These are phyloP conservation scores for Capsicum rhomboideum DNA, from an alignment of 257 asterid genomes.

Conservation along the genomic window DNA sequence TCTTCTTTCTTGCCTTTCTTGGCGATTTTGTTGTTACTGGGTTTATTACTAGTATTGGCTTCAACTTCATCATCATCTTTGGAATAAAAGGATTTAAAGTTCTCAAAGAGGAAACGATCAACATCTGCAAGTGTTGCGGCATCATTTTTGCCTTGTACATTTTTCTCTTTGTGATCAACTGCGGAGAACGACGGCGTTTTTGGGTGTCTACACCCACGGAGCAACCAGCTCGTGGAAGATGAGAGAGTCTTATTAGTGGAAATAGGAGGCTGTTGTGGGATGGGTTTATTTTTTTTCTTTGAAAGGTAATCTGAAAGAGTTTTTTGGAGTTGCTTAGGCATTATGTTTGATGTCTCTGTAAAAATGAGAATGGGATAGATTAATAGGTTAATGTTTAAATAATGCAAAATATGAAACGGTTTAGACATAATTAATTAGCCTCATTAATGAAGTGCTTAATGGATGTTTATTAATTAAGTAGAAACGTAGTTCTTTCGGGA, in stretches of 20 bases:
- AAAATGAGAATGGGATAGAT: not conserved
- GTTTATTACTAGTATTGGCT: not conserved
- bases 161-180: not conserved
- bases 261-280: conserved; percentile 12
- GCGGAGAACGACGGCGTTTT: conserved; percentile 42
- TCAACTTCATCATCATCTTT: conserved; percentile 5
- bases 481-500: not conserved
- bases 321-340: conserved; percentile 54
- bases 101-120: conserved; percentile 56
- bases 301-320: conserved; percentile 45
- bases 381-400: not conserved
- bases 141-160: not conserved
- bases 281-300: conserved; percentile 30
- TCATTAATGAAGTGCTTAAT: not conserved
- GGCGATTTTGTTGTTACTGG: not conserved
- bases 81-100: conserved; percentile 47
- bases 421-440: not conserved
- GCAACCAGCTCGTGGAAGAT: conserved; percentile 22
- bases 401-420: not conserved
- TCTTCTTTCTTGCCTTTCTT: conserved; percentile 8
- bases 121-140: conserved; percentile 46
- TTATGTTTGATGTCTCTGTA: not conserved
- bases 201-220: conserved; percentile 39
- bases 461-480: not conserved
- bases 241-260: conserved; percentile 14